Evolutionary conservation across 108 stramenopile genomes (phyloP), one percentile per base, ranked within the genome.

Genomic region (Epipyxis sp.): DNA sequence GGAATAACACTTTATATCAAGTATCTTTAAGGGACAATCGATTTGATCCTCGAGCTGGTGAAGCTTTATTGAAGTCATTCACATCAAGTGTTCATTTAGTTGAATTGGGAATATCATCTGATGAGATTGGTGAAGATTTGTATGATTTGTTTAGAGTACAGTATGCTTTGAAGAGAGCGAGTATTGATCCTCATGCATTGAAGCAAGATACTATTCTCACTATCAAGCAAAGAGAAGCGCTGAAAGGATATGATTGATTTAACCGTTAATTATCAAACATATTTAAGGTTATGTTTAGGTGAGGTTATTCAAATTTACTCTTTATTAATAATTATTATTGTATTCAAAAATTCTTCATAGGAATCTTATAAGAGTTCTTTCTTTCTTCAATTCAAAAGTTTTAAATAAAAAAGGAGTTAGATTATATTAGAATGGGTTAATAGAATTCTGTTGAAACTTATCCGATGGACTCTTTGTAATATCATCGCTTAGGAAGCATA

Each of bases 41-140:
- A 13, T 67, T 67, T 20, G 65, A 67, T 67, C 42, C 65, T 39
- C 37, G 65, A 43, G 65, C 65, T 67, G 65, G 65, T 42, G 13
- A 20, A 43, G 6, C 65, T 42, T 20, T 67, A 6, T 67, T 67
- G 42, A 67, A 67, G 6, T 6, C 65, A 6, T 67, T 13, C 65
- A 67, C 6, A 20, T 13, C 13, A 13, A 13, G 46, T 50, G 13
- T 20, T 50, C 20, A 50, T 50, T 20, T 50, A 6, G 6, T 50
- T 6, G 46, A 50, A 50, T 50, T 50, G 20, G 46, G 13, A 20
- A 6, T 50, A 6, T 13, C 46, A 50, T 6, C 46, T 50, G 46
- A 50, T 50, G 46, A 50, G 20, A 20, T 50, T 50, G 46, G 46
- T 13, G 46, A 6, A 20, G 20, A 13, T 13, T 20, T 50, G 46